Evolutionary conservation across 441 rosid species (phyloP).

Genomic region (Metrosideros polymorpha): DNA sequence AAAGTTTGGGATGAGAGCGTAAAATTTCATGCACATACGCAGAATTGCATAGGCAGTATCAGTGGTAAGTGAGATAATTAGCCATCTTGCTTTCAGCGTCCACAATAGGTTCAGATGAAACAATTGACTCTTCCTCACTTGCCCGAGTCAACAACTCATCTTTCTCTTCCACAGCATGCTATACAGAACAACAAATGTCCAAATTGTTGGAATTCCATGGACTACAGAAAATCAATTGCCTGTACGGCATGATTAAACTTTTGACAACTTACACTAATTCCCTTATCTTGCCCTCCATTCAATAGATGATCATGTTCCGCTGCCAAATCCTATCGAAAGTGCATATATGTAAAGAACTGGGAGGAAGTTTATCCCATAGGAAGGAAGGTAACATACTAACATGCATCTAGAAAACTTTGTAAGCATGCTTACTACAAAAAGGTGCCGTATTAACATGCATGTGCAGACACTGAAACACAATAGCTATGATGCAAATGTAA

Average conservation of each 20-base stretch:
- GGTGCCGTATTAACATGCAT: not conserved
- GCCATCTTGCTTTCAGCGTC: conserved; percentile 22
- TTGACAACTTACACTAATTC: conserved; percentile 17
- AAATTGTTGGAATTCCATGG: not conserved
- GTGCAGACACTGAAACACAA: not conserved
- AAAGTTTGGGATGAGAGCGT: not conserved
- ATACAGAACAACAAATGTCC: conserved; percentile 5
- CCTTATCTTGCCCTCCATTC: conserved; percentile 20
- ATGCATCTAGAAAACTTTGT: not conserved
- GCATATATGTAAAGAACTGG: not conserved
- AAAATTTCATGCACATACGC: not conserved
- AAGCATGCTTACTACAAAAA: not conserved
- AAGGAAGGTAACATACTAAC: not conserved
- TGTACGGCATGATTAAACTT: conserved; percentile 14
- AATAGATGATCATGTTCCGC: conserved; percentile 10
- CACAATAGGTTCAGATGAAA: not conserved
- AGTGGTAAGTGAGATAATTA: conserved; percentile 3
- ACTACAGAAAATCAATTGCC: conserved; percentile 14
- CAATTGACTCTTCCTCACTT: conserved; percentile 24
- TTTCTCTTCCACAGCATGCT: conserved; percentile 31
- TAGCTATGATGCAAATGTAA: not conserved
- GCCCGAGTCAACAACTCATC: conserved; percentile 23
- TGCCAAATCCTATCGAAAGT: not conserved
- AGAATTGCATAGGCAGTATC: not conserved
- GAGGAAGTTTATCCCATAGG: not conserved